Conservation (phyloP, 495 filamentous ascomycete genomes). For the Terfezia claveryi region DNA sequence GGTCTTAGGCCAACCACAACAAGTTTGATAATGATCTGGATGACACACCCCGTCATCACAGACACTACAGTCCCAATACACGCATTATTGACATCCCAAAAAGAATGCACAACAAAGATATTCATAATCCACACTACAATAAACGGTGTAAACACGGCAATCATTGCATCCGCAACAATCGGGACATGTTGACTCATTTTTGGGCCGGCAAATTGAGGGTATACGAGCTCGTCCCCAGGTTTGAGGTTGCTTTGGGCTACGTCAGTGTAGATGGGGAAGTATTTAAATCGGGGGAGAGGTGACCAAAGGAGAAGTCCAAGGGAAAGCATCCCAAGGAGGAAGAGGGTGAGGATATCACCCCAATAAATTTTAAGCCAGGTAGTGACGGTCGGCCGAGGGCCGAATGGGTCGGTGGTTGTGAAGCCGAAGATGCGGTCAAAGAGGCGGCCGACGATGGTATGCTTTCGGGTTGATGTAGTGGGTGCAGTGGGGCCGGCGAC, state of each 20-base stretch:
- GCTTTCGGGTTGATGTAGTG: background rate
- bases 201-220: constrained; percentile 39
- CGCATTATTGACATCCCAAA: constrained; percentile 30
- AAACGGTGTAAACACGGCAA: constrained; percentile 34
- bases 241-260: background rate
- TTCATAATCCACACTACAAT: constrained; percentile 23
- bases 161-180: constrained; percentile 34
- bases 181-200: constrained; percentile 39
- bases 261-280: constrained; percentile 12
- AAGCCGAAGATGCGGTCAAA: background rate
- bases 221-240: constrained; percentile 26
- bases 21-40: constrained; percentile 36
- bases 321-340: constrained; percentile 11
- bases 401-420: constrained; percentile 10
- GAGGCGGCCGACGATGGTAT: background rate
- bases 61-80: constrained; percentile 25
- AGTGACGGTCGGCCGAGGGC: constrained; percentile 11
- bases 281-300: constrained; percentile 16
- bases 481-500: too few species aligned
- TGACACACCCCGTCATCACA: constrained; percentile 31
- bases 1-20: constrained; percentile 36
- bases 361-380: constrained; percentile 17
- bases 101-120: constrained; percentile 22
- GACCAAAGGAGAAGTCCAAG: constrained; percentile 19
- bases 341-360: constrained; percentile 17